Base-by-base conservation (phyloP, 1,284 basidiomycete genomes). In the Bondarzewia mesenterica region DNA sequence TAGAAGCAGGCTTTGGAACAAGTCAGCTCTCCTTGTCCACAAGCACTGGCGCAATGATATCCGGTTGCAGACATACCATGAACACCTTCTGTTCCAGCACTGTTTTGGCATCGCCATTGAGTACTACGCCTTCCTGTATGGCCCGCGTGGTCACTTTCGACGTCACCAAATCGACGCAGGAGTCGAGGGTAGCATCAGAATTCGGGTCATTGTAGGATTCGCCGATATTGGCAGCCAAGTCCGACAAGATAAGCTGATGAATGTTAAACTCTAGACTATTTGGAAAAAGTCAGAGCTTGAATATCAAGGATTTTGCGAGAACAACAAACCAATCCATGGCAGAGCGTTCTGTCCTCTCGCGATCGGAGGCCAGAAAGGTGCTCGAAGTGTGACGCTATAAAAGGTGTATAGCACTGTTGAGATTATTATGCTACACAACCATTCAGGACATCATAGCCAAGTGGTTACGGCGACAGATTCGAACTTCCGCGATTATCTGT, bases 161-260 rank as follows among this genome's bases (percentile, higher is more conserved):
- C 12, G 74, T 73, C 42, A 91, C 73, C 35, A 82, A 61, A 44
- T 78, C 70, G 53, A 78, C 73, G 20, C 77, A 74, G 53, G 71
- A 70, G 7, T 66, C 58, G 8, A 75, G 58, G 35, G 58, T 59
- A 4, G 55, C 44, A 10, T 58, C 51, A 0, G 55, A 47, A 3
- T 46, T 48, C n/a, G 29, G 29, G 49, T 75, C 74, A 42, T 75
- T 69, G 49, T 73, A 63, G 10, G 66, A 68, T 27, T 73, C 71
- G 8, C 73, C 72, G 49, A 83, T 70, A 60, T 81, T 85, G 25
- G 72, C 67, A 3, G 89, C 90, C 51, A 95, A 77, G 64, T 91
- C 87, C 23, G 81, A 78, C 27, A 95, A 69, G 54, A 94, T 86
- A 54, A 79, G 75, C 60, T 89, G 85, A 57, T 86, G 88, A 48